Conservation (phyloP, 2,329 filamentous ascomycete species). For the Pezicula carpinea region DNA sequence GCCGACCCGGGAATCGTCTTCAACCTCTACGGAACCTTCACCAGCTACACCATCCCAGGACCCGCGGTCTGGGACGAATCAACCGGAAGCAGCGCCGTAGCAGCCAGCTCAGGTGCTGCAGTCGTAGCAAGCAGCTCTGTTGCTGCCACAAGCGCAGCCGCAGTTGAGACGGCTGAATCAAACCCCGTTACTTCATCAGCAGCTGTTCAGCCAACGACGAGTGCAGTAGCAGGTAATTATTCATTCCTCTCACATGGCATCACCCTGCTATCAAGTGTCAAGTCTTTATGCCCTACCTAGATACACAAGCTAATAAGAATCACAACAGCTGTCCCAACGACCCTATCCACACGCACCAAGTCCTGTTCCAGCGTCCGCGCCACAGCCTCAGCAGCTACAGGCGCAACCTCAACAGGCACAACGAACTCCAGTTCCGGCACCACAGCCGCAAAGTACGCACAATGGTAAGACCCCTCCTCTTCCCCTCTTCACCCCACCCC, state of each 20-base stretch:
- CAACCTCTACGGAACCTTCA: conserved; percentile 32
- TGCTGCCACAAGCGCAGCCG: neutral
- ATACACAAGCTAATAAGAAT: neutral
- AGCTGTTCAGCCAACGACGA: neutral
- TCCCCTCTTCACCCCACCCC: no score
- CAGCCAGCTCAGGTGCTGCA: neutral
- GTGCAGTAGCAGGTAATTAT: neutral
- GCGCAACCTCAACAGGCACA: neutral
- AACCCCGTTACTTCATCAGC: neutral
- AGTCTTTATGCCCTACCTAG: no score
- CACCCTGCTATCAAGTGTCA: no score
- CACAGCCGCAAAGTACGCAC: conserved; percentile 6
- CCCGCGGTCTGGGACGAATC: conserved; percentile 30
- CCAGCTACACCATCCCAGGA: conserved; percentile 38
- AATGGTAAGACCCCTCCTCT: conserved; percentile 5
- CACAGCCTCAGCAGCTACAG: neutral
- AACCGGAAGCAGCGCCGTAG: neutral
- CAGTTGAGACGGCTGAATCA: neutral
- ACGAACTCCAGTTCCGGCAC: neutral
- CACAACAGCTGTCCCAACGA: neutral
- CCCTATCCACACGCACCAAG: neutral
- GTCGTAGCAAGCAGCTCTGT: neutral
- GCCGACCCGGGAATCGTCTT: conserved; percentile 35
- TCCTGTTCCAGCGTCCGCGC: neutral
- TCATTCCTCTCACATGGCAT: neutral